Conservation (phyloP, 495 filamentous ascomycete genomes). For the Penicillium lagena region DNA sequence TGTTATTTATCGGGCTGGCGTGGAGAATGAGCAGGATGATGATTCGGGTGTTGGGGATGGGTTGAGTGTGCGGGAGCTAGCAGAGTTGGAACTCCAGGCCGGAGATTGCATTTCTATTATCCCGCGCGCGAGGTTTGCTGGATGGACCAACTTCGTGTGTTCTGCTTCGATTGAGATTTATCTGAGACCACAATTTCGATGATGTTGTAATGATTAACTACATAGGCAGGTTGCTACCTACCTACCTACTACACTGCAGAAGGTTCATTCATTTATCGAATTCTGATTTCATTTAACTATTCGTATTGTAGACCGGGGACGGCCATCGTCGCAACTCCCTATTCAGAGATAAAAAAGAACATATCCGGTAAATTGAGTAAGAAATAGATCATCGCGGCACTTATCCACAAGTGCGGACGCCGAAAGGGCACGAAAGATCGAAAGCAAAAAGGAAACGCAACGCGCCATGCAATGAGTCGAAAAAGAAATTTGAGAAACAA, state of each 20-base stretch:
- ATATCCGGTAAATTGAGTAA: constrained; percentile 9
- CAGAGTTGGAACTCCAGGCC: neutral
- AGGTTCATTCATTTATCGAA: no score
- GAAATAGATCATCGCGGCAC: constrained; percentile 14
- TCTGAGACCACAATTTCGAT: neutral
- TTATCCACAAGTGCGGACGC: constrained; percentile 18
- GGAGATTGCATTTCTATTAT: constrained; percentile 1
- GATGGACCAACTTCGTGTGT: neutral
- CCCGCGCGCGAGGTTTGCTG: neutral
- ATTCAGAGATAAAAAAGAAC: constrained; percentile 6
- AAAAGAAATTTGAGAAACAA: constrained; percentile 11
- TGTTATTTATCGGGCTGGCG: neutral
- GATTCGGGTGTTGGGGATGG: no score
- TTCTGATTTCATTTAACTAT: no score
- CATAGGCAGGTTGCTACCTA: no score
- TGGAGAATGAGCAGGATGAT: no score
- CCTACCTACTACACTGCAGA: no score
- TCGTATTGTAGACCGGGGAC: no score
- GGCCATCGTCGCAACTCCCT: no score
- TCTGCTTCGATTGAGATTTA: constrained; percentile 1
- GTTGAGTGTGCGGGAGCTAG: neutral
- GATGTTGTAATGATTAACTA: no score
- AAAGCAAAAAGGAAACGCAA: constrained; percentile 20
- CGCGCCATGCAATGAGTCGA: constrained; percentile 20
- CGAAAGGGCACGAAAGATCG: constrained; percentile 10